A percentile compares a stretch with the other conserved stretches of the same genome.
phyloP scores from a whole-genome alignment of 208 protist genomes.

The Leishmania mexicana region DNA sequence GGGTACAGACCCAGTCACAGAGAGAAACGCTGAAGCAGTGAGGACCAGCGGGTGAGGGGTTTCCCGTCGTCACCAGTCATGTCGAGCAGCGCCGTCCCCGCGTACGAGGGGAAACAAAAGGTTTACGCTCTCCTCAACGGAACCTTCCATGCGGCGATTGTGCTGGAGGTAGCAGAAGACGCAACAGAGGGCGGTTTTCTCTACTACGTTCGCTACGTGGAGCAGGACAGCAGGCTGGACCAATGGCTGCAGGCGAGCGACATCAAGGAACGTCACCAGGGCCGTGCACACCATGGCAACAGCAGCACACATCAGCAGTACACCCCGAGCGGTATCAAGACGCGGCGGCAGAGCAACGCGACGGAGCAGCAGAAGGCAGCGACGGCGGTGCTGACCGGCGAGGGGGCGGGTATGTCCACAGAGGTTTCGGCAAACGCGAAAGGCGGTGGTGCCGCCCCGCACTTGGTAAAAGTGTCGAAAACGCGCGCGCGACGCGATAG shows the following conservation, averaged over 20 bases:
- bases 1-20: neutral
- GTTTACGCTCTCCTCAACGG: conserved; percentile 83
- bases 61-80: neutral
- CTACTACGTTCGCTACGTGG: conserved; percentile 90
- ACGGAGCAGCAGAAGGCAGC: conserved; percentile 17
- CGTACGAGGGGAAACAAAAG: conserved; percentile 80
- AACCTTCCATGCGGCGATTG: conserved; percentile 76
- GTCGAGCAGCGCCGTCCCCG: conserved; percentile 18
- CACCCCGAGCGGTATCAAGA: conserved; percentile 55
- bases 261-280: conserved; percentile 70
- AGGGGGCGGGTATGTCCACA: neutral
- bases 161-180: conserved; percentile 74
- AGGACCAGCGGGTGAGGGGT: neutral
- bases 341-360: conserved; percentile 61
- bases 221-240: conserved; percentile 90
- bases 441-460: conserved; percentile 38
- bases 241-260: conserved; percentile 80
- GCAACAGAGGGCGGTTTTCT: conserved; percentile 45
- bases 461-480: conserved; percentile 73
- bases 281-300: conserved; percentile 38
- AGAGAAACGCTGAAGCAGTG: neutral
- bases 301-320: conserved; percentile 36
- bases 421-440: conserved; percentile 45
- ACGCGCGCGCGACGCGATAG: conserved; percentile 80
- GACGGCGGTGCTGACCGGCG: conserved; percentile 9